A percentile compares a stretch with the other conserved stretches of the same genome.
Evolutionary conservation across 305 asterid species (phyloP).

Genomic region (Rubia tinctorum): DNA sequence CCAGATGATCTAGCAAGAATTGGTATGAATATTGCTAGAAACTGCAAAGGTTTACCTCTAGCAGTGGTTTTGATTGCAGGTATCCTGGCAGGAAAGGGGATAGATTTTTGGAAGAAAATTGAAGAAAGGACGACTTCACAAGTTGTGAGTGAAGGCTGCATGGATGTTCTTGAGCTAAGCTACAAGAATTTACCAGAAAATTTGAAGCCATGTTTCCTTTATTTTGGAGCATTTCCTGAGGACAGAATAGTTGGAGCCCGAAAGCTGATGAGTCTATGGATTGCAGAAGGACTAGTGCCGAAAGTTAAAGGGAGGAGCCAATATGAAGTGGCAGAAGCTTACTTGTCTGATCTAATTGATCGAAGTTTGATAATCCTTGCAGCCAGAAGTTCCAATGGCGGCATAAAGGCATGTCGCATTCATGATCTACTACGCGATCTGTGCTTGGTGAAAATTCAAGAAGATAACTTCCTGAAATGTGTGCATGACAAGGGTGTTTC

Average conservation of each 20-base stretch:
- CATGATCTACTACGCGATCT: neutral
- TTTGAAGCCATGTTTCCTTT: constrained; percentile 15
- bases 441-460: neutral
- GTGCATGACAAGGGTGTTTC: neutral
- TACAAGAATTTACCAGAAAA: constrained; percentile 14
- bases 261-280: constrained; percentile 13
- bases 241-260: neutral
- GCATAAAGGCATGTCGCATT: neutral
- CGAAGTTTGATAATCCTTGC: neutral
- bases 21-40: neutral
- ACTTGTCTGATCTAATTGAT: neutral
- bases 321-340: constrained; percentile 11
- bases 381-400: neutral
- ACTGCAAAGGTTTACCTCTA: constrained; percentile 14
- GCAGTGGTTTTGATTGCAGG: constrained; percentile 15
- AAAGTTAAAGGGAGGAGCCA: neutral
- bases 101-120: constrained; percentile 3
- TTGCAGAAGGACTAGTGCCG: constrained; percentile 17
- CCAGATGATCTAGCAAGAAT: neutral
- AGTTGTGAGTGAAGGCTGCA: neutral
- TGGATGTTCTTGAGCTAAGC: constrained; percentile 10
- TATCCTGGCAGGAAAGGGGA: neutral
- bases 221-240: constrained; percentile 16
- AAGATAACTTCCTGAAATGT: neutral
- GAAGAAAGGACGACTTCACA: neutral